phyloP scores from a whole-genome alignment of 139 green algal species.

The Spirogloea muscicola region DNA sequence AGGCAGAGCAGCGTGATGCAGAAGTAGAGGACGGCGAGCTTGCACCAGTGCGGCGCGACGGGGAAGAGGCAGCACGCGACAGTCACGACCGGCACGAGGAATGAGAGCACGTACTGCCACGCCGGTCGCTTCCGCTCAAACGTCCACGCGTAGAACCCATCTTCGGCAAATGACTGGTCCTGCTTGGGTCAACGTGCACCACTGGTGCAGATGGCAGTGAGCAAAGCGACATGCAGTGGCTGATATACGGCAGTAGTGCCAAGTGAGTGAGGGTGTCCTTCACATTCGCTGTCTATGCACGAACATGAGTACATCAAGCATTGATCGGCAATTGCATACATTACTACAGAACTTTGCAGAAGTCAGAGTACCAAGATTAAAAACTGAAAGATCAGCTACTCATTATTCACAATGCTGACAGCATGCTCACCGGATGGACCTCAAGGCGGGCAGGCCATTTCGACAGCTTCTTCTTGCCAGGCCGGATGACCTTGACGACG shows the following conservation, averaged over 20 bases:
- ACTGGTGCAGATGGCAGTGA: no score
- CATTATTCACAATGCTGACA: no score
- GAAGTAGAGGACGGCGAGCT: conserved; percentile 51
- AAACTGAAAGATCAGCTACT: no score
- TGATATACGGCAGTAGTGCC: no score
- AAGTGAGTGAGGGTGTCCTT: no score
- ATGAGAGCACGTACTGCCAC: conserved; percentile 33
- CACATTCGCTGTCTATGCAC: no score
- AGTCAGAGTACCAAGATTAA: no score
- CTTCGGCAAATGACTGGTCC: conserved; percentile 31
- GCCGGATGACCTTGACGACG: conserved; percentile 33
- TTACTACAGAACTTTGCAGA: no score
- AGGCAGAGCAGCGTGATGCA: conserved; percentile 44
- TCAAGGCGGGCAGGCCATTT: conserved; percentile 35
- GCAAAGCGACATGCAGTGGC: no score
- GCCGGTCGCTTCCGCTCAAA: conserved; percentile 33
- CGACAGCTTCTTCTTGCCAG: conserved; percentile 40
- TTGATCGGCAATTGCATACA: no score
- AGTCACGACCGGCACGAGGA: conserved; percentile 37
- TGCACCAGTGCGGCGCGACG: conserved; percentile 48
- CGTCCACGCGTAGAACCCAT: conserved; percentile 52
- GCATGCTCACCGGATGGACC: conserved; percentile 27
- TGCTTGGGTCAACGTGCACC: no score
- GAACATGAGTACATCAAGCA: no score
- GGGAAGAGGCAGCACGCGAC: conserved; percentile 50